Evolutionary conservation across 345 rosid species (phyloP), one percentile per base, ranked within the genome.

Genomic region (Bruguiera parviflora): DNA sequence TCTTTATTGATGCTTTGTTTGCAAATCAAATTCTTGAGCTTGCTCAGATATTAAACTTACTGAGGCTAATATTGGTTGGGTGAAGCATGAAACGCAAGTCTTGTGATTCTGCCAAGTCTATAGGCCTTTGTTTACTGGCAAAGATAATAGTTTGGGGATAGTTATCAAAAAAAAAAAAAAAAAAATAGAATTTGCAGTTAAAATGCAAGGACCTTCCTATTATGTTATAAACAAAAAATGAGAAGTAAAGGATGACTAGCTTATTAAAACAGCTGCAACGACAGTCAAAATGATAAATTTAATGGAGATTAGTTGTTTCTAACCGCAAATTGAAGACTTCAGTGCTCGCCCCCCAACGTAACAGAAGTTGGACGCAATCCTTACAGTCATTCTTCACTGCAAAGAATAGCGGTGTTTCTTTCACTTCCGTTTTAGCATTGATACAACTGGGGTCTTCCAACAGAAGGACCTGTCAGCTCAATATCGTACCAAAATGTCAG

Each of bases 361-460:
- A 81, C 75, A 92, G 98, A 59, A 88, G 77, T 75, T 88, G 92
- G 64, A 79, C 96, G 76, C 96, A 92, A 37, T 81, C 81, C 71
- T 82, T 80, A 51, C 72, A 84, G 68, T 86, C 85, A 82, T 89
- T 92, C 83, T 79, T 89, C 71, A 83, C 97, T 1, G 96, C 96
- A 64, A 84, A 89, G 86, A 86, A 88, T 10, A 89, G 68, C 11
- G 97, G 97, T 11, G 97, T 89, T 87, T 92, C 97, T 81, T 79
- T 83, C 75, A 78, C 80, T 79, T 80, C 80, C 21, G 89, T 89
- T 73, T 72, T 88, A 60, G 72, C 69, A 73, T 86, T 71, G 73
- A 88, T 65, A 57, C 84, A 69, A 37, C 81, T 85, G 52, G 87
- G 87, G 63, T 85, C 85, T 76, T 79, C 72, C 61, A 69, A 53